Conservation (phyloP, 345 rosid species). For the Brassica carinata region DNA sequence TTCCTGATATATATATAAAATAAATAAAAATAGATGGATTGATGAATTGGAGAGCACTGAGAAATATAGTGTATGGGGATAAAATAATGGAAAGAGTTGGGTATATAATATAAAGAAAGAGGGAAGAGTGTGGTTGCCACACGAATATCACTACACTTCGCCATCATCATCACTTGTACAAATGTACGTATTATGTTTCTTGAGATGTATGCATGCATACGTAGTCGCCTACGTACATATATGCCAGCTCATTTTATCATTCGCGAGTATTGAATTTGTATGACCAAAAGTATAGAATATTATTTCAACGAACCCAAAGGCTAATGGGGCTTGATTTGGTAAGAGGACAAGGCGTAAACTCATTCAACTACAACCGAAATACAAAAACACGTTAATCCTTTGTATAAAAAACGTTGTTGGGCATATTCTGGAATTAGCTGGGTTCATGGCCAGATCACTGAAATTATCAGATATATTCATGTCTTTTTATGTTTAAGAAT, state of each 20-base stretch:
- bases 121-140: conserved; percentile 41
- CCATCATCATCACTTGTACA: conserved; percentile 32
- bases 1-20: neutral
- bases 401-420: neutral
- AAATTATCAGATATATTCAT: neutral
- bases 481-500: neutral
- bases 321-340: neutral
- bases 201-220: conserved; percentile 39
- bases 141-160: conserved; percentile 37
- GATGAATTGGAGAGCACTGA: conserved; percentile 40
- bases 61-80: neutral
- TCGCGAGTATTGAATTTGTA: neutral
- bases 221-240: conserved; percentile 42
- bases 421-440: neutral
- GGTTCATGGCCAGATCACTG: neutral
- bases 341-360: neutral
- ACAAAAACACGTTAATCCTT: neutral
- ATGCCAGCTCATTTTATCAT: conserved; percentile 6
- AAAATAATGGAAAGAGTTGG: conserved; percentile 27
- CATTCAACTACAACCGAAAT: neutral
- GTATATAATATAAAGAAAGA: conserved; percentile 29
- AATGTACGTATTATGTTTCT: conserved; percentile 26
- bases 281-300: neutral
- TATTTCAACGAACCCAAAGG: neutral
- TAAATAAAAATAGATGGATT: conserved; percentile 19